phyloP scores from a whole-genome alignment of 768 basidiomycete genomes.

The Suillus lakei region DNA sequence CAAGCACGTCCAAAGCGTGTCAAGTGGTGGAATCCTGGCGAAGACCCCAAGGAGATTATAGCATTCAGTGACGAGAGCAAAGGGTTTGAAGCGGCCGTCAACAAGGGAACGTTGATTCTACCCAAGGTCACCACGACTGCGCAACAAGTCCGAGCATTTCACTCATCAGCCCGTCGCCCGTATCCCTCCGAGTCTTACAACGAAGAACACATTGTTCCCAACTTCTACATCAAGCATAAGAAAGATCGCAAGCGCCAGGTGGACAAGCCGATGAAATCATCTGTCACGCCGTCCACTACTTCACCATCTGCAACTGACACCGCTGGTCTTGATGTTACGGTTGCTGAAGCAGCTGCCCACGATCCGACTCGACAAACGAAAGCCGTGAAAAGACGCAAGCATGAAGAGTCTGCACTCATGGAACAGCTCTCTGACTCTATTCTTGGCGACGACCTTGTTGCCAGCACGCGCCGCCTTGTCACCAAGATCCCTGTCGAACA shows the following conservation, averaged over 20 bases:
- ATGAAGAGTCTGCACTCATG: constrained; percentile 28
- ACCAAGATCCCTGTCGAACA: constrained; percentile 36
- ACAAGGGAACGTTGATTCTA: background rate
- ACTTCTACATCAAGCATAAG: constrained; percentile 35
- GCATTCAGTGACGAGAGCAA: constrained; percentile 3
- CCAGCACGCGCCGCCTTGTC: constrained; percentile 32
- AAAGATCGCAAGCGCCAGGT: constrained; percentile 13
- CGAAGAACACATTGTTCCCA: constrained; percentile 25
- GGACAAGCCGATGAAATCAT: background rate
- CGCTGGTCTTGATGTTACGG: constrained; percentile 6
- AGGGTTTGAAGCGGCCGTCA: background rate
- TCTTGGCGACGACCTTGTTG: constrained; percentile 27
- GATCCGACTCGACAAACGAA: constrained; percentile 12
- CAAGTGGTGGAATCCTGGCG: constrained; percentile 36
- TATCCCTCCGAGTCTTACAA: constrained; percentile 33
- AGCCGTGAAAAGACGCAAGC: background rate
- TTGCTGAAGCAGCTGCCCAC: constrained; percentile 1
- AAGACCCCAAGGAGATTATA: constrained; percentile 24
- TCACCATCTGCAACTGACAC: constrained; percentile 15
- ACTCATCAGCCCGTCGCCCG: constrained; percentile 21
- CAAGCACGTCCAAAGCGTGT: constrained; percentile 16
- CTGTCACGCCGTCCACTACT: constrained; percentile 8
- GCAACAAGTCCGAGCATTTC: constrained; percentile 28
- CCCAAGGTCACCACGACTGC: background rate
- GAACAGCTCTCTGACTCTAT: constrained; percentile 24